Conservation (phyloP, 169 alveolate genomes). For the Ichthyophthirius multifiliis region DNA sequence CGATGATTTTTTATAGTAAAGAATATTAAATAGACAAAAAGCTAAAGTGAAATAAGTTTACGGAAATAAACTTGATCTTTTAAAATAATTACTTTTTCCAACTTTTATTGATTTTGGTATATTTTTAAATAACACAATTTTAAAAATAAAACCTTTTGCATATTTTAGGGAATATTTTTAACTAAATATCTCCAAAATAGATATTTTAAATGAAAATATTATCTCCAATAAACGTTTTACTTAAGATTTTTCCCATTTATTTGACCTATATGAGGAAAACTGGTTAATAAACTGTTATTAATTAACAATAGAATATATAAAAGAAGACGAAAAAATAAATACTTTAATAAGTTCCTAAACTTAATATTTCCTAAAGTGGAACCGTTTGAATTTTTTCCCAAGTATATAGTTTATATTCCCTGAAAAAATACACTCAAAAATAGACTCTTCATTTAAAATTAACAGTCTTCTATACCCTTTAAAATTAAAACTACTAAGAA, state of each 20-base stretch:
- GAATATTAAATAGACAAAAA: neutral
- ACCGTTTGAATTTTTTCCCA: neutral
- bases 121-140: constrained; percentile 7
- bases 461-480: neutral
- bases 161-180: constrained; percentile 28
- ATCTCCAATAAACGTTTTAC: neutral
- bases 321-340: neutral
- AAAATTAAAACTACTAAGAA: constrained; percentile 21
- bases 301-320: neutral
- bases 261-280: neutral
- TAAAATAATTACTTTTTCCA: constrained; percentile 16
- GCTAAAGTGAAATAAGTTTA: constrained; percentile 11
- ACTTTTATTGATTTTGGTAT: constrained; percentile 32
- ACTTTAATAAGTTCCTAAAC: neutral
- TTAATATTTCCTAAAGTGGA: neutral
- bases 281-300: neutral
- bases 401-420: neutral
- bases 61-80: constrained; percentile 17
- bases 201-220: neutral
- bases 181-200: constrained; percentile 1
- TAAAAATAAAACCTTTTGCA: constrained; percentile 15
- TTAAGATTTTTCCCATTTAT: neutral
- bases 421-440: neutral
- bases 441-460: neutral
- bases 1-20: constrained; percentile 11